A percentile compares a stretch with the other conserved stretches of the same genome.
These are phyloP conservation scores for Dactylellina leptospora DNA, from an alignment of 2,329 filamentous ascomycete genomes.

Conservation along the genomic window DNA sequence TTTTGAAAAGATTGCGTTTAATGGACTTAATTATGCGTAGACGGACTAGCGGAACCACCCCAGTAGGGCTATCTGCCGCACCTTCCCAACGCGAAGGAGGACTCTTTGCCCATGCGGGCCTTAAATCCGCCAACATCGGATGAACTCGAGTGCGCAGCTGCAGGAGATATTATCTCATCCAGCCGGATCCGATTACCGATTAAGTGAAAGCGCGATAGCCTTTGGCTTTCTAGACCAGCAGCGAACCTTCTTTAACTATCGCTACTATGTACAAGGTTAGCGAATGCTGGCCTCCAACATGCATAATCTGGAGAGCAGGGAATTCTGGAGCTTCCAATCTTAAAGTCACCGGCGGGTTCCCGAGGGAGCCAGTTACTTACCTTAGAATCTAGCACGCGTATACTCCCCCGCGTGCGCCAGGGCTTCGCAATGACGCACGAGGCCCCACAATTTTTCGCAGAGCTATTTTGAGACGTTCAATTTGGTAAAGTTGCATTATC, in stretches of 20 bases:
- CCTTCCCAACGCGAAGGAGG: conserved; percentile 18
- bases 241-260: not conserved
- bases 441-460: conserved; percentile 29
- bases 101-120: conserved; percentile 11
- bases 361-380: not conserved
- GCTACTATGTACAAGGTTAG: too few relatives aligned
- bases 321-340: conserved; percentile 15
- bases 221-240: conserved; percentile 11
- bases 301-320: too few relatives aligned
- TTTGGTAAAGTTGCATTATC: conserved; percentile 12
- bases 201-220: conserved; percentile 8
- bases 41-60: not conserved
- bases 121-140: conserved; percentile 54
- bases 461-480: too few relatives aligned
- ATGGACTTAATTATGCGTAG: not conserved
- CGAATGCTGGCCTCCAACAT: too few relatives aligned
- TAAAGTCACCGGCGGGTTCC: conserved; percentile 4
- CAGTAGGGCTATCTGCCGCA: conserved; percentile 15
- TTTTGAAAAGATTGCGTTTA: not conserved
- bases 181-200: conserved; percentile 32
- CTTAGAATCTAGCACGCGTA: conserved; percentile 3
- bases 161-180: conserved; percentile 26
- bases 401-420: too few relatives aligned
- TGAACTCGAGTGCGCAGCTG: conserved; percentile 38
- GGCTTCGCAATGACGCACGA: conserved; percentile 34